Base-by-base conservation (phyloP, 805 yeast genomes). In the Vanderwaltozyma polyspora region DNA sequence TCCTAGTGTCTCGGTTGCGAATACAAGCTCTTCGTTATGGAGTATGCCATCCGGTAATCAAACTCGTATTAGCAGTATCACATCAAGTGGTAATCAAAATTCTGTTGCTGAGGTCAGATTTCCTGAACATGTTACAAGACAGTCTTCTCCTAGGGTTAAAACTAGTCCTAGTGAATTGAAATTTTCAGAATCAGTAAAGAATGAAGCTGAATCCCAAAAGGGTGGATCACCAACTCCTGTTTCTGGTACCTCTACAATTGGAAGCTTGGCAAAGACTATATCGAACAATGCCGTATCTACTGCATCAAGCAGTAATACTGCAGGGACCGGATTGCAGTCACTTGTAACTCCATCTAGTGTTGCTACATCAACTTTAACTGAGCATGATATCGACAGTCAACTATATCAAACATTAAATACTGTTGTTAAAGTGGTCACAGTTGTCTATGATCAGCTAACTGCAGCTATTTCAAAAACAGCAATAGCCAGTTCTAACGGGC, bases 381-480 rank as follows among this genome's bases (percentile, higher is more conserved):
- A 30, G 29, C 25, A 28, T 24, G 37, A 34, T 25, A 69, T 75
- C 19, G 94, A 83, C 50, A 74, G 70, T 28, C 78, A 75, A 44
- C 59, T 83, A 33, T 79, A 79, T 46, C 73, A 71, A 23, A 72
- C 82, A 14, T 65, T 83, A 28, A 70, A 66, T 19, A 63, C 66
- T 13, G 85, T 87, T 1, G 70, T 81, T 2, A 52, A 66, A 12
- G 70, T 80, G 35, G 87, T 94, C 2, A 81, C 75, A 45, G 71
- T 72, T n/a, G 94, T 84, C 2, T 78, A 80, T 46, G 69, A 78
- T 19, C 89, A 82, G 46, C 59, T 85, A 34, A 81, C 78, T 21
- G 64, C 69, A 37, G 83, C 82, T 0, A 74, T 80, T 31, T 66
- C 76, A 12, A 73, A 73, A 43, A 73, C 76, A 45, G 84, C 86